phyloP scores from a whole-genome alignment of 2,329 filamentous ascomycete genomes.

The Beauveria asiatica region DNA sequence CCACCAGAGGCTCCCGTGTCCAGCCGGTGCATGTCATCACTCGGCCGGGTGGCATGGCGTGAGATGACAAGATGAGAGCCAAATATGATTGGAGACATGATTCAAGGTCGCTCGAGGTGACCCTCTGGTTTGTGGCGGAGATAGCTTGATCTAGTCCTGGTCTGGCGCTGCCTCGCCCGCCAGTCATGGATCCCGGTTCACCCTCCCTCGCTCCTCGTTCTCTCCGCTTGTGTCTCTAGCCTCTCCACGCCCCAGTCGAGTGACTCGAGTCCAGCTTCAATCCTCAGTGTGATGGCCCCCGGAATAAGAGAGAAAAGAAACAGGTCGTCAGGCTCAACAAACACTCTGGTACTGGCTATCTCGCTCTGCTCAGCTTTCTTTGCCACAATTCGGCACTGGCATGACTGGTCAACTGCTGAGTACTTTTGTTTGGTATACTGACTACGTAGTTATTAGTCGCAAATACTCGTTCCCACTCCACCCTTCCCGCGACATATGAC shows the following conservation, averaged over 20 bases:
- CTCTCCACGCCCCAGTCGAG: not conserved
- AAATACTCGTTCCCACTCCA: not conserved
- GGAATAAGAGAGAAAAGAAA: not conserved
- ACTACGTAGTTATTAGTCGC: too few species aligned
- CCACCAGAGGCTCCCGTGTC: not conserved
- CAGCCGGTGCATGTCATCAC: not conserved
- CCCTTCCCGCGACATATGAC: constrained; percentile 1
- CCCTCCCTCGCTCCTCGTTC: not conserved
- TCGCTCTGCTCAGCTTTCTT: not conserved
- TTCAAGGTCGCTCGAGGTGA: not conserved
- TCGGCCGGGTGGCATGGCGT: not conserved
- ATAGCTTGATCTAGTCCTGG: constrained; percentile 7
- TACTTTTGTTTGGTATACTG: not conserved
- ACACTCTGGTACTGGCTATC: not conserved
- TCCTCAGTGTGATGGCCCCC: not conserved
- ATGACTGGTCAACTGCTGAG: not conserved
- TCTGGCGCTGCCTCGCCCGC: not conserved
- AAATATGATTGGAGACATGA: too few species aligned
- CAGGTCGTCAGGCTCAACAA: not conserved
- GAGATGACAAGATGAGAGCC: not conserved
- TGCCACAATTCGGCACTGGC: not conserved
- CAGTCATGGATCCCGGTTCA: not conserved
- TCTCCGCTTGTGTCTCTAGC: not conserved
- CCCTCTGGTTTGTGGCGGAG: constrained; percentile 10
- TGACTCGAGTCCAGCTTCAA: not conserved